Evolutionary conservation across 441 rosid genomes (phyloP).

Genomic region (Mallotus japonicus): DNA sequence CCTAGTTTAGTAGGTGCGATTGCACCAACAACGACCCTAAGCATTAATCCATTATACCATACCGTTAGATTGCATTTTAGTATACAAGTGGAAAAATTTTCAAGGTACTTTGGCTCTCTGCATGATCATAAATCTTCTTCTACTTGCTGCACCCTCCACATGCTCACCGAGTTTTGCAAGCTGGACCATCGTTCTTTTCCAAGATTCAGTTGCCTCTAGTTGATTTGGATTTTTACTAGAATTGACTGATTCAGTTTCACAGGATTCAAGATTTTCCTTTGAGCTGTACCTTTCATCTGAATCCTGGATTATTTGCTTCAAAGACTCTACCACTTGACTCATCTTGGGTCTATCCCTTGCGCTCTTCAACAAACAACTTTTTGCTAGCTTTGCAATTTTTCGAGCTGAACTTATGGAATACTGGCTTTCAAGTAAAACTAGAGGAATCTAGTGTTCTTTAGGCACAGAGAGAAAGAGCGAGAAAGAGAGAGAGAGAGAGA

Average conservation of each 20-base stretch:
- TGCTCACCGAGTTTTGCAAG: constrained; percentile 51
- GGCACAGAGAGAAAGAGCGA: too few relatives aligned
- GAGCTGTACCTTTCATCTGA: constrained; percentile 22
- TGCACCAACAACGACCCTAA: too few relatives aligned
- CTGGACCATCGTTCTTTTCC: constrained; percentile 58
- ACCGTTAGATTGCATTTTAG: neutral
- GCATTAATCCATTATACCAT: neutral
- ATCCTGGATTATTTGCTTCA: constrained; percentile 47
- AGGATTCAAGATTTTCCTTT: constrained; percentile 16
- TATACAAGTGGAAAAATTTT: neutral
- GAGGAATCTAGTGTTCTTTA: too few relatives aligned
- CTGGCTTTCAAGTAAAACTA: constrained; percentile 49
- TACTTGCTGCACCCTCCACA: constrained; percentile 37
- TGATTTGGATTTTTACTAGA: constrained; percentile 19
- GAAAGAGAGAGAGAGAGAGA: too few relatives aligned
- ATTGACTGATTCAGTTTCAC: constrained; percentile 22
- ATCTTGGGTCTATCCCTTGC: constrained; percentile 67
- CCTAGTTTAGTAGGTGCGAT: too few relatives aligned
- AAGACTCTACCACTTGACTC: constrained; percentile 55
- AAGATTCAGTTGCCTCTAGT: constrained; percentile 35
- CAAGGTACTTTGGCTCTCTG: constrained; percentile 45
- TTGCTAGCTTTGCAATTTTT: constrained; percentile 64
- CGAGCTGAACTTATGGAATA: constrained; percentile 50
- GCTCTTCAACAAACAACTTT: constrained; percentile 52
- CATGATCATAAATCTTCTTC: constrained; percentile 48